A percentile compares a stretch with the other conserved stretches of the same genome.
phyloP scores from a whole-genome alignment of 805 yeast species.

The Metschnikowia lachancei region DNA sequence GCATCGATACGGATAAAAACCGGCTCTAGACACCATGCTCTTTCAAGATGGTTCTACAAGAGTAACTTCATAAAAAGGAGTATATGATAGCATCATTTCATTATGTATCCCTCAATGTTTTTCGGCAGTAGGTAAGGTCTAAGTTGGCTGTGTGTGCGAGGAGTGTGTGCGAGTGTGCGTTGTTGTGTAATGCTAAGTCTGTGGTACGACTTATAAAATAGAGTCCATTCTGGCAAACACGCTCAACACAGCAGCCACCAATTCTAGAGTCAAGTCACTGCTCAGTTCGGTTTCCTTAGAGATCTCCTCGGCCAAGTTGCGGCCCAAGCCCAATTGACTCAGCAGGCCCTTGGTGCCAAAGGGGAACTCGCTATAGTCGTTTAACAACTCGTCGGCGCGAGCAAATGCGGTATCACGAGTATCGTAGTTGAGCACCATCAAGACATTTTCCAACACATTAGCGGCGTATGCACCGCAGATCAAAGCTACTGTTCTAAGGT shows the following conservation, averaged over 20 bases:
- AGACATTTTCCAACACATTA: slow-evolving; percentile 88
- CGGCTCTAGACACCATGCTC: not conserved
- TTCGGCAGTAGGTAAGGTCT: not conserved
- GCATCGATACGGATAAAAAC: not conserved
- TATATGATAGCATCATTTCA: not conserved
- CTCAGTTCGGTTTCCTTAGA: slow-evolving; percentile 51
- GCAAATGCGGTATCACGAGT: slow-evolving; percentile 89
- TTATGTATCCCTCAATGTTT: not conserved
- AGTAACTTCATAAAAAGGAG: not conserved
- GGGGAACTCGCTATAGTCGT: slow-evolving; percentile 82
- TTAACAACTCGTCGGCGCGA: slow-evolving; percentile 88
- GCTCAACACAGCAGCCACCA: slow-evolving; percentile 86
- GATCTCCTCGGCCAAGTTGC: slow-evolving; percentile 62
- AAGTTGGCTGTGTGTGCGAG: too few relatives aligned
- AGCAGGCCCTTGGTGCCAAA: slow-evolving; percentile 53
- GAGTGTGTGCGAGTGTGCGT: not conserved
- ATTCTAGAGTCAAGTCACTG: slow-evolving; percentile 72
- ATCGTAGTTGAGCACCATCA: slow-evolving; percentile 73
- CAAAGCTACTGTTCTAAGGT: slow-evolving; percentile 75
- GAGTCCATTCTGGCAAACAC: slow-evolving; percentile 93
- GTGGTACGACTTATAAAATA: slow-evolving; percentile 48
- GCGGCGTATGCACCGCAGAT: slow-evolving; percentile 94
- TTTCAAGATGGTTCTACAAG: not conserved
- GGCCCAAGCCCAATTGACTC: slow-evolving; percentile 66
- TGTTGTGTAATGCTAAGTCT: not conserved